Evolutionary conservation across 2,329 filamentous ascomycete species (phyloP), one percentile per base, ranked within the genome.

Genomic region (Xylaria sp.): DNA sequence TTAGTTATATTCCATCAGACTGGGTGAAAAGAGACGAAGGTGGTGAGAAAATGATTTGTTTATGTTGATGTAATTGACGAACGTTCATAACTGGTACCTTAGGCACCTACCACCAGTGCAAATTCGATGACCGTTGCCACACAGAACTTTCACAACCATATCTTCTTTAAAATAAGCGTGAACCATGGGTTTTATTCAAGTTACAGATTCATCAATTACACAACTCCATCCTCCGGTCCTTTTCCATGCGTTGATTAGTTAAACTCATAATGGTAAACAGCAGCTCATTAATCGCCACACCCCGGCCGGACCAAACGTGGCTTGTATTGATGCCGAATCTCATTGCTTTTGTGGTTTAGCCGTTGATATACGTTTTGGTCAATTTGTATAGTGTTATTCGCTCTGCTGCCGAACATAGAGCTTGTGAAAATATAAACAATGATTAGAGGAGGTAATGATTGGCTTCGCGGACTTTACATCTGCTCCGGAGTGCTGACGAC

Each of bases 341-440:
- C 71, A 71, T 3, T 63, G 55, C 38, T 69, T 69, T 17, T 53
- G 36, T 25, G 44, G 42, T 27, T 70, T 72, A n/a, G 61, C 80
- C 76, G 85, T 81, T n/a, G 81, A 78, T 71, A 90, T 89, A 75
- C 87, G 79, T 27, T 74, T 80, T 60, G 82, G 3, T 87, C 88
- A 29, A 88, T 80, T 56, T 85, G 77, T 58, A 90, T 86, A 0
- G 86, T 87, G 70, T 89, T 87, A 3, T 81, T 78, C 75, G 11
- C 87, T 84, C 58, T 84, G 82, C 74, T 90, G 87, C n/a, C 85
- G 82, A 63, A 85, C 81, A 88, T 88, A 90, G 76, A 90, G 90
- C 67, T 85, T 88, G 55, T 49, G 42, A 7, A 2, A 20, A 5
- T 15, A 49, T 78, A 17, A 55, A 25, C 44, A 17, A 5, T 39